Percentiles rank a stretch among this genome's conserved stretches.
Conservation (phyloP, 2,329 filamentous ascomycete species). For the Calonectria multiphialidica region DNA sequence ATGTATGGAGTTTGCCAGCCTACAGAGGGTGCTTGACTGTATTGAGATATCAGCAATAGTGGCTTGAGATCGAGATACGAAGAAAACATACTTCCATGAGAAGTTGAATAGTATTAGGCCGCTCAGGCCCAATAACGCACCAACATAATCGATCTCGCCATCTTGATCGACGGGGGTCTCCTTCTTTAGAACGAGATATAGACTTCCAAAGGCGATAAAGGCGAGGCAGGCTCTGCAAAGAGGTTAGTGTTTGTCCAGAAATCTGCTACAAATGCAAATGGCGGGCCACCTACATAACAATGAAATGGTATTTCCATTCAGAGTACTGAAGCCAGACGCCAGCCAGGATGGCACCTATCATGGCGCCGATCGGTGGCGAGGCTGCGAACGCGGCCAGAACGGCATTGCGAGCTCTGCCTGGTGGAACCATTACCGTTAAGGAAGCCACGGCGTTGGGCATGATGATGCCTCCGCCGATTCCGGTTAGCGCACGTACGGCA, state of each 20-base stretch:
- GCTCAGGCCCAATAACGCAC: slow-evolving; percentile 51
- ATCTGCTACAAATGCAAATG: too few species aligned
- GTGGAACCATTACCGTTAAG: slow-evolving; percentile 60
- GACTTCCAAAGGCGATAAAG: too few species aligned
- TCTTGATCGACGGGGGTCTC: slow-evolving; percentile 39
- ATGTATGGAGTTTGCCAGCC: slow-evolving; percentile 59
- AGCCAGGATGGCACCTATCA: slow-evolving; percentile 49
- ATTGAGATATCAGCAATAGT: too few species aligned
- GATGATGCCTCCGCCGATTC: slow-evolving; percentile 62
- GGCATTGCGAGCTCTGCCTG: slow-evolving; percentile 59
- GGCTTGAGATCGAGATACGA: too few species aligned
- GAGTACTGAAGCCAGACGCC: slow-evolving; percentile 47
- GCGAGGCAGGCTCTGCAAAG: slow-evolving; percentile 22
- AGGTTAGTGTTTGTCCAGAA: not conserved
- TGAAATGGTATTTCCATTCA: slow-evolving; percentile 55
- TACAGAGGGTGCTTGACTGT: slow-evolving; percentile 54
- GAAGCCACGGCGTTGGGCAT: slow-evolving; percentile 66
- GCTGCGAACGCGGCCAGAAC: slow-evolving; percentile 61
- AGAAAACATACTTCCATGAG: slow-evolving; percentile 58
- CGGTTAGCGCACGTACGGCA: slow-evolving; percentile 58
- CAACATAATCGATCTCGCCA: slow-evolving; percentile 50
- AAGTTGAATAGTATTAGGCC: slow-evolving; percentile 61
- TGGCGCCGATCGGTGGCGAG: slow-evolving; percentile 43
- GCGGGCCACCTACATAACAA: slow-evolving; percentile 53
- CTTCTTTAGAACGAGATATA: too few species aligned